Evolutionary conservation across 2,329 filamentous ascomycete genomes (phyloP).

Genomic region (Pseudogymnoascus destructans): DNA sequence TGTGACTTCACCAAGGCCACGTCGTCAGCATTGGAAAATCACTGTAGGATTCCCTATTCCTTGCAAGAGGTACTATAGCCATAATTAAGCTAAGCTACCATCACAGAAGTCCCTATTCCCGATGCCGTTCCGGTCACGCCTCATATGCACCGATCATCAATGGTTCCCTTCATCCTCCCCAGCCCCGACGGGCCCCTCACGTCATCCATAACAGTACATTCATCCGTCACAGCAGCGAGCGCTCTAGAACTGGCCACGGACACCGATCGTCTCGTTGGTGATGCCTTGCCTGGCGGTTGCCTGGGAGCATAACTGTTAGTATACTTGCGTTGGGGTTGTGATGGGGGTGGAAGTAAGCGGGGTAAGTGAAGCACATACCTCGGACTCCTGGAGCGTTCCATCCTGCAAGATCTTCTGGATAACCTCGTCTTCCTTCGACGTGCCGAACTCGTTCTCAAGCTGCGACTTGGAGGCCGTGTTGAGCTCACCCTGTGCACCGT

Average conservation of each 20-base stretch:
- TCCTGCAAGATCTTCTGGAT: slow-evolving; percentile 70
- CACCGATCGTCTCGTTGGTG: slow-evolving; percentile 7
- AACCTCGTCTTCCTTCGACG: slow-evolving; percentile 62
- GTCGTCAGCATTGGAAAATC: neutral
- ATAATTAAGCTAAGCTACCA: neutral
- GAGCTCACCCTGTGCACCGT: slow-evolving; percentile 50
- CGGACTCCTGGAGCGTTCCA: slow-evolving; percentile 52
- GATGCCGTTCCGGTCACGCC: neutral
- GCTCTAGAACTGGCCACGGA: neutral
- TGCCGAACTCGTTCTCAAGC: slow-evolving; percentile 81
- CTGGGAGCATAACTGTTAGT: neutral
- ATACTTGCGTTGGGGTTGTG: neutral
- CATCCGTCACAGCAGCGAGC: neutral
- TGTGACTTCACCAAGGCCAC: neutral
- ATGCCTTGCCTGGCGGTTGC: neutral
- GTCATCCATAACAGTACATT: neutral
- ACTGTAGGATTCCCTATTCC: neutral
- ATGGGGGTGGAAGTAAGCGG: neutral
- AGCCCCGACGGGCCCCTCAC: neutral
- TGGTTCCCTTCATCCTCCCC: neutral
- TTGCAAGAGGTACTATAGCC: slow-evolving; percentile 1
- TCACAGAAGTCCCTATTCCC: neutral
- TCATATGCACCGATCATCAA: neutral
- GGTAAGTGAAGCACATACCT: slow-evolving; percentile 32
- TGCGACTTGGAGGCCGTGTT: slow-evolving; percentile 62